Conservation (phyloP, 106 monocot species). For the Phalaenopsis aphrodite region DNA sequence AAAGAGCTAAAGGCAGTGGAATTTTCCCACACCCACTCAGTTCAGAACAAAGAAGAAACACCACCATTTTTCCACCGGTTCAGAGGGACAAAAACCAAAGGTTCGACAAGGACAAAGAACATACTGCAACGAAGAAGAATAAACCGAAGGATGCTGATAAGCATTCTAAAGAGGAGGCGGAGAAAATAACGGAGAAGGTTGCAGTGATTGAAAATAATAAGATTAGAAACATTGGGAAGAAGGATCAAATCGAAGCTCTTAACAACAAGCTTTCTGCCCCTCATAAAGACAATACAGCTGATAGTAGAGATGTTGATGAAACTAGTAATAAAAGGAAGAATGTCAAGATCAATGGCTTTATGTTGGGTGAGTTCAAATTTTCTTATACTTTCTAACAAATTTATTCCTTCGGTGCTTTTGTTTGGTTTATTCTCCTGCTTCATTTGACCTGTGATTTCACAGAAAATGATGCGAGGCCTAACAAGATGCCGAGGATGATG, state of each 20-base stretch:
- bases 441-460: constrained; percentile 38
- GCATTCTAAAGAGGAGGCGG: constrained; percentile 19
- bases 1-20: constrained; percentile 5
- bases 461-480: constrained; percentile 45
- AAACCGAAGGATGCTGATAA: constrained; percentile 25
- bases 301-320: constrained; percentile 17
- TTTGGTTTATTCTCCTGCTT: constrained; percentile 14
- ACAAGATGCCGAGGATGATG: constrained; percentile 40
- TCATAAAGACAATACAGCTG: constrained; percentile 8
- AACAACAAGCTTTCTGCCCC: constrained; percentile 21
- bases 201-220: constrained; percentile 24
- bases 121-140: constrained; percentile 18
- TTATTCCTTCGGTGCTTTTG: not conserved
- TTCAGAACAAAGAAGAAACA: constrained; percentile 20
- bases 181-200: constrained; percentile 21
- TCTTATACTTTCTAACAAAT: not conserved
- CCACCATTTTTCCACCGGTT: not conserved
- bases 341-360: constrained; percentile 46
- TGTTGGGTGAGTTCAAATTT: constrained; percentile 44
- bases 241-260: constrained; percentile 18
- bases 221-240: constrained; percentile 15
- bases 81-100: constrained; percentile 15
- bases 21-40: constrained; percentile 1
- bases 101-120: constrained; percentile 13
- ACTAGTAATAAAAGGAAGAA: constrained; percentile 45